Base-by-base conservation (phyloP, 2,329 filamentous ascomycete genomes). In the Sclerotinia glacialis region DNA sequence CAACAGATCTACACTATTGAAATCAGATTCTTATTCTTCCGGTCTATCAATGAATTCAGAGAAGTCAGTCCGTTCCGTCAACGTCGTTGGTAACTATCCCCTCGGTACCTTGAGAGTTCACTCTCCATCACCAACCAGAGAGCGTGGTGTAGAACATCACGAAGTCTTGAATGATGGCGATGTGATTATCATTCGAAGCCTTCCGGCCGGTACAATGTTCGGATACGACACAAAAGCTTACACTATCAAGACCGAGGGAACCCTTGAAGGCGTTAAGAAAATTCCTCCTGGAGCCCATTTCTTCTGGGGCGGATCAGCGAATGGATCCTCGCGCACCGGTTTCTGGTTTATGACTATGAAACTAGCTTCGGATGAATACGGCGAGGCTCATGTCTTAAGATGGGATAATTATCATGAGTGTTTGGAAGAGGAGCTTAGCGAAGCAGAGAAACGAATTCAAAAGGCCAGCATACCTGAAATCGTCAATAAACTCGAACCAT, bases 341-440 rank as follows among this genome's bases (percentile, higher is more conserved):
- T 86, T 83, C 73, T 89, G 86, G 85, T 78, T 88, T 65, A 75
- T 76, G 65, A 71, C 70, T 18, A 60, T 67, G 18, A 72, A 73
- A 58, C 69, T 70, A 42, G 62, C 59, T n/a, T 68, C 69, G 14
- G 55, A 67, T 42, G 73, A 76, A 18, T 73, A 67, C 40, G 76
- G 77, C 2, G 72, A 74, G 23, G 74, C 79, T 60, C 75, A 76
- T 66, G 79, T 84, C 37, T 79, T 83, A 72, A 80, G 82, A 71
- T 87, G 85, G 86, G 82, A 88, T 72, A 77, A 74, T 37, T 83
- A 82, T 72, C 82, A 83, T 71, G 86, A 88, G 71, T 78, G 82
- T 3, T 76, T 88, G 2, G 77, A 78, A 42, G 80, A 84, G n/a
- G 79, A 83, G 34, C 76, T 79, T 5, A 75, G 76, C 69, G 74